Evolutionary conservation across 345 rosid genomes (phyloP), one percentile per base, ranked within the genome.

Genomic region (Hibiscus tridactylites): DNA sequence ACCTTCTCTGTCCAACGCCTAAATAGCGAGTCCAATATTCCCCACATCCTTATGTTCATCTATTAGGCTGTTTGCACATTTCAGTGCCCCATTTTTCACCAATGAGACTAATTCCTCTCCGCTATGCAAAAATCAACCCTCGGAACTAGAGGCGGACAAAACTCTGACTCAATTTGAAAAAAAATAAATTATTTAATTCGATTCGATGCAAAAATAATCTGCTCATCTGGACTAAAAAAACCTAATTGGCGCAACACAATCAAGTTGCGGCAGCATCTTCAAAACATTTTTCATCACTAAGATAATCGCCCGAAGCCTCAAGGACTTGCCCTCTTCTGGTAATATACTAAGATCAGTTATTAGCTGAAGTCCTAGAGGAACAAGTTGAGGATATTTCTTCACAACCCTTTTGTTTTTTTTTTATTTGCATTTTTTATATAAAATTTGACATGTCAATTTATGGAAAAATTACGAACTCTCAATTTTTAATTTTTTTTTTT

Each of bases 231-330:
- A 21, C 21, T 21, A 21, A 21, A 21, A 21, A 21, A 21, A 21
- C 21, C 21, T 21, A 21, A 21, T 21, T 21, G 21, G 21, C 75
- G 79, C 91, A 92, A 70, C 98, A 95, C 68, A 95, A 79, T 78
- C 89, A 95, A 26, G 84, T 79, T 16, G 91, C 80, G n/a, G 98
- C 96, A 70, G 99, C 96, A 71, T 95, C 98, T 77, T 90, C 97
- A 75, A 83, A 95, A 77, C 85, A 76, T 81, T 90, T 90, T 70
- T 82, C 84, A 70, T 86, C 90, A 61, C 73, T 81, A 62, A 95
- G 96, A 80, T 90, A 84, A 82, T 95, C 94, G 28, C 88, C 99
- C 96, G 92, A 95, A 74, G 97, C 94, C 81, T 92, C 96, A 66
- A 95, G 88, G 70, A 89, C 88, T 62, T 75, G 87, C 74, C 62